Evolutionary conservation across 2,329 filamentous ascomycete species (phyloP).

Genomic region (Plectosphaerella cucumerina): DNA sequence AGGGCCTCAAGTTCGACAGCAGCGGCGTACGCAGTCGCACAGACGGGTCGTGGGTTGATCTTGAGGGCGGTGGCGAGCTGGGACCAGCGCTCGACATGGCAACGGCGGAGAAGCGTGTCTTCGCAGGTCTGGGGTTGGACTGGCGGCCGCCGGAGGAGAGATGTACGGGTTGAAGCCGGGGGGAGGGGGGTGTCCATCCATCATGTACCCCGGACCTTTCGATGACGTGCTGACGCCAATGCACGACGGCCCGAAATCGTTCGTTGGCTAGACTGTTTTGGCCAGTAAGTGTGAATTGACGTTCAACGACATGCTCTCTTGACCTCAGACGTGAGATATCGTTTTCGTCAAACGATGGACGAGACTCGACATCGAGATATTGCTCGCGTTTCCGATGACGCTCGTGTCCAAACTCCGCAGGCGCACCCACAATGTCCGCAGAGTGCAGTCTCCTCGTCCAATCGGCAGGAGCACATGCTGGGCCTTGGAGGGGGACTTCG

Average conservation of each 20-base stretch:
- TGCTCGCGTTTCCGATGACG: too few species aligned
- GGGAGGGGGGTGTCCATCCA: not conserved
- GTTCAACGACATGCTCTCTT: too few species aligned
- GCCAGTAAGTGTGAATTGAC: too few species aligned
- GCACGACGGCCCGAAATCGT: not conserved
- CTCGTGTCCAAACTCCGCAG: too few species aligned
- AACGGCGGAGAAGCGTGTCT: conserved; percentile 76
- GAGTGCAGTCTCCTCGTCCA: too few species aligned
- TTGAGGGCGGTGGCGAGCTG: conserved; percentile 48
- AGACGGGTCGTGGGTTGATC: conserved; percentile 66
- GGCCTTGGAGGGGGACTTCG: too few species aligned
- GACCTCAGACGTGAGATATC: too few species aligned
- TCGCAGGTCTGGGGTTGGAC: conserved; percentile 68
- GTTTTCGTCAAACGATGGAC: too few species aligned
- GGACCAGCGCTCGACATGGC: conserved; percentile 57
- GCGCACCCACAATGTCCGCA: too few species aligned
- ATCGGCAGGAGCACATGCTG: too few species aligned
- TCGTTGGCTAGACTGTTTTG: too few species aligned
- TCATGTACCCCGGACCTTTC: not conserved
- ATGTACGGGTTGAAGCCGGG: conserved; percentile 56
- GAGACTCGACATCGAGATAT: too few species aligned
- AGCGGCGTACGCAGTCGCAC: conserved; percentile 71
- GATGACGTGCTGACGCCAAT: not conserved
- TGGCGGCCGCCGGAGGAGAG: conserved; percentile 64
- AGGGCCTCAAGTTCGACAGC: conserved; percentile 82